Conservation (phyloP, 2,329 filamentous ascomycete genomes). For the Sarocladium brachiariae region DNA sequence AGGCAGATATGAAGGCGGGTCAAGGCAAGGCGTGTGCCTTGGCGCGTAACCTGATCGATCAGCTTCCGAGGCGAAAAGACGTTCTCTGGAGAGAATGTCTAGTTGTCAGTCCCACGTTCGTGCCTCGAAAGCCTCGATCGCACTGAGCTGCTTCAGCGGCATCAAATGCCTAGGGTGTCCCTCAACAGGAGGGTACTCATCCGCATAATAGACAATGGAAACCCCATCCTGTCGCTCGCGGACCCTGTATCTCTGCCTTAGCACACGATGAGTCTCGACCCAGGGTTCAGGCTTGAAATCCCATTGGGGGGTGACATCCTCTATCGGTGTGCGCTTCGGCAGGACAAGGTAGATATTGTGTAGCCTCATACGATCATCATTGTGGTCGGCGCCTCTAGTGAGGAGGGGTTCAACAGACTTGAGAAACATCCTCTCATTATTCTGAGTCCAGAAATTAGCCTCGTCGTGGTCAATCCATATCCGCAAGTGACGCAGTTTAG, state of each 20-base stretch:
- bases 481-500: not conserved
- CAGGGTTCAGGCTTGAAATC: too few species aligned
- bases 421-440: not conserved
- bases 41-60: too few species aligned
- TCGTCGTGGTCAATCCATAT: not conserved
- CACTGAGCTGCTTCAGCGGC: not conserved
- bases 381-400: not conserved
- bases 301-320: too few species aligned
- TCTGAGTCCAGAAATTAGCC: not conserved
- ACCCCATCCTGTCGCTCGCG: not conserved
- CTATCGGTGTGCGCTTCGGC: not conserved
- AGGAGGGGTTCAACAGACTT: not conserved
- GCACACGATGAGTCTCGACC: not conserved
- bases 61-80: too few species aligned
- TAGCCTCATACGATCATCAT: not conserved
- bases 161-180: not conserved
- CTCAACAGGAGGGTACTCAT: not conserved
- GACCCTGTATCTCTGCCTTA: not conserved
- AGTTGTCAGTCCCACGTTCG: not conserved
- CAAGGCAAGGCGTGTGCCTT: too few species aligned
- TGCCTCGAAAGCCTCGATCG: not conserved
- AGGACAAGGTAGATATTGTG: not conserved
- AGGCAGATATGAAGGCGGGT: too few species aligned
- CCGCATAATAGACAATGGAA: not conserved
- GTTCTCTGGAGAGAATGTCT: too few species aligned